These are phyloP conservation scores for Phytophthora cryptogea DNA, from an alignment of 352 stramenopile genomes.

Conservation along the genomic window DNA sequence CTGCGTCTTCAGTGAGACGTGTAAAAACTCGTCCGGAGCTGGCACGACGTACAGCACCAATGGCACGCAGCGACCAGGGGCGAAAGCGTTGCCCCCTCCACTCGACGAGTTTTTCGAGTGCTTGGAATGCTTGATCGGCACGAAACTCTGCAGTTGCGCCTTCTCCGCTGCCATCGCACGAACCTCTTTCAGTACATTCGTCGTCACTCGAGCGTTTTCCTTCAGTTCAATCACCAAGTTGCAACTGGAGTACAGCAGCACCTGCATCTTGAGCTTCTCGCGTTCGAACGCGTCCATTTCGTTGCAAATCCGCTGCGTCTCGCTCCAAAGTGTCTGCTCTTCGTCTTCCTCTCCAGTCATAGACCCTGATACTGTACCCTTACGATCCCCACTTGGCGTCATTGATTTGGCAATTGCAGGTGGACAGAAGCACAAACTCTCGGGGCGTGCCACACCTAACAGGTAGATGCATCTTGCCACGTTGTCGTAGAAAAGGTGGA, in stretches of 20 bases:
- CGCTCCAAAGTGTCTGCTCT: conserved; percentile 19
- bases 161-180: conserved; percentile 61
- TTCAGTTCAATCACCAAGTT: conserved; percentile 63
- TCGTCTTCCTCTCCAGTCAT: conserved; percentile 5
- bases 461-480: conserved; percentile 54
- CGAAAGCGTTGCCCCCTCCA: conserved; percentile 41
- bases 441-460: conserved; percentile 49
- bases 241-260: conserved; percentile 63
- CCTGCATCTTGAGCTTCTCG: conserved; percentile 69
- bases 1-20: conserved; percentile 32
- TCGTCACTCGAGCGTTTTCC: conserved; percentile 43
- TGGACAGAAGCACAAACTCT: conserved; percentile 40
- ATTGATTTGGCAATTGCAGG: conserved; percentile 7
- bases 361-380: conserved; percentile 4
- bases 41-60: conserved; percentile 68
- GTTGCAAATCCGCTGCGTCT: conserved; percentile 14
- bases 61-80: conserved; percentile 66
- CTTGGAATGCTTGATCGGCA: conserved; percentile 46
- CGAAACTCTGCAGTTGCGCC: conserved; percentile 49
- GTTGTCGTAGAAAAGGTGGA: conserved; percentile 70
- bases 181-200: conserved; percentile 50
- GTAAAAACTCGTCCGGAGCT: conserved; percentile 52
- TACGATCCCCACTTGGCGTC: conserved; percentile 14
- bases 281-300: conserved; percentile 38
- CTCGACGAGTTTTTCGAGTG: conserved; percentile 26